Percentiles rank a stretch among this genome's conserved stretches.
Conservation (phyloP, 2,329 filamentous ascomycete species). For the Metarhizium brunneum region DNA sequence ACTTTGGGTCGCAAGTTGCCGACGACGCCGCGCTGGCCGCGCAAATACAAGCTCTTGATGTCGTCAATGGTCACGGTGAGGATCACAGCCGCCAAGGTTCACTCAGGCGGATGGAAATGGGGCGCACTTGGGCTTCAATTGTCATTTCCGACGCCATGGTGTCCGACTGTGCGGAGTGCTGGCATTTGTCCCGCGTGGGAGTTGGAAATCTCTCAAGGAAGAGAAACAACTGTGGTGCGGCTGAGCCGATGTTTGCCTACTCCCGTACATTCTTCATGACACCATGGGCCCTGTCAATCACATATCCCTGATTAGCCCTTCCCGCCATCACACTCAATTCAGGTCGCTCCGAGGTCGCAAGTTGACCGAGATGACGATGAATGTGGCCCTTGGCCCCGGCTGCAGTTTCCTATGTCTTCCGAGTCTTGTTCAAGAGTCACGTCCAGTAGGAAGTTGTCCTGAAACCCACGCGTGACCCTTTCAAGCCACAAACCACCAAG, state of each 20-base stretch:
- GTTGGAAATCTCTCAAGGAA: too few species aligned
- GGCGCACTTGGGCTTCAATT: background rate
- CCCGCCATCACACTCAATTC: too few species aligned
- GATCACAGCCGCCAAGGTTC: background rate
- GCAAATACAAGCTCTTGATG: background rate
- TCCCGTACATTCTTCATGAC: background rate
- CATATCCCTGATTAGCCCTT: background rate
- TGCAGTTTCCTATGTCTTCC: background rate
- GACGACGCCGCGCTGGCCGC: background rate
- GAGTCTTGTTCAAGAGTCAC: background rate
- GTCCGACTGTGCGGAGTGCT: background rate
- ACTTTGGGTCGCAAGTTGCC: background rate
- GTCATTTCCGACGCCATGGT: background rate
- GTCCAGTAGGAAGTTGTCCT: conserved; percentile 1
- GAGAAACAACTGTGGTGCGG: background rate
- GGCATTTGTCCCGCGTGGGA: too few species aligned
- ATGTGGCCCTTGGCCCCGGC: background rate
- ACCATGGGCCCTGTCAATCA: background rate
- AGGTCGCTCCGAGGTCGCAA: background rate
- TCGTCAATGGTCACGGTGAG: background rate
- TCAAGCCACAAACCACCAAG: background rate
- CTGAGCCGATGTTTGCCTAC: background rate
- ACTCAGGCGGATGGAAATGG: background rate
- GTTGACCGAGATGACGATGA: background rate
- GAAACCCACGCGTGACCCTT: conserved; percentile 2